Conservation (phyloP, 441 rosid genomes). For the Iberis amara region DNA sequence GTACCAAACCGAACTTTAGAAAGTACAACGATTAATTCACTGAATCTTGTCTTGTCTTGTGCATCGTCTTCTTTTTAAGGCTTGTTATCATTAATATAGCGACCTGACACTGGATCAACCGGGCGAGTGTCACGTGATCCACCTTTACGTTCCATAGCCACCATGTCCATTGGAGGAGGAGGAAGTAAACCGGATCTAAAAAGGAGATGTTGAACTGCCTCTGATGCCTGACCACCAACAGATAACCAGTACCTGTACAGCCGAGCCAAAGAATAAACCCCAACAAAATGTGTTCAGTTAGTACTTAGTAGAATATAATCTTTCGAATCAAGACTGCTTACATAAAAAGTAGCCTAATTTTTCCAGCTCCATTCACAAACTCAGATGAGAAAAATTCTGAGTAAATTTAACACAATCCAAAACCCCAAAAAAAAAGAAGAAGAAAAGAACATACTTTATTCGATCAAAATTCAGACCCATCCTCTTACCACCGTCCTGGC, state of each 20-base stretch:
- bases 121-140: conserved; percentile 72
- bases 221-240: conserved; percentile 91
- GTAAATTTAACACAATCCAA: not conserved
- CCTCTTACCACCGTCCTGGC: conserved; percentile 77
- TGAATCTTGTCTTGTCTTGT: conserved; percentile 10
- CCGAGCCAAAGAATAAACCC: not conserved
- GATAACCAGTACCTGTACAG: conserved; percentile 77
- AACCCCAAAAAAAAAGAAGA: not conserved
- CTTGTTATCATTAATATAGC: conserved; percentile 34
- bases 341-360: not conserved
- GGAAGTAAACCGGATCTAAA: conserved; percentile 84
- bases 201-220: conserved; percentile 73
- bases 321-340: too few species aligned
- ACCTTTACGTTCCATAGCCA: conserved; percentile 78
- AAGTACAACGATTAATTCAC: not conserved
- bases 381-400: not conserved
- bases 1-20: too few species aligned
- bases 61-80: conserved; percentile 28
- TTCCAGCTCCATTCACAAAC: conserved; percentile 4
- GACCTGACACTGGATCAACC: conserved; percentile 75
- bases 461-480: conserved; percentile 78
- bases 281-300: not conserved
- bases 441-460: conserved; percentile 47
- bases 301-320: not conserved
- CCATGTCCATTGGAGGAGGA: conserved; percentile 80